These are phyloP conservation scores for Orobanche coerulescens DNA, from an alignment of 257 asterid genomes.

Conservation along the genomic window DNA sequence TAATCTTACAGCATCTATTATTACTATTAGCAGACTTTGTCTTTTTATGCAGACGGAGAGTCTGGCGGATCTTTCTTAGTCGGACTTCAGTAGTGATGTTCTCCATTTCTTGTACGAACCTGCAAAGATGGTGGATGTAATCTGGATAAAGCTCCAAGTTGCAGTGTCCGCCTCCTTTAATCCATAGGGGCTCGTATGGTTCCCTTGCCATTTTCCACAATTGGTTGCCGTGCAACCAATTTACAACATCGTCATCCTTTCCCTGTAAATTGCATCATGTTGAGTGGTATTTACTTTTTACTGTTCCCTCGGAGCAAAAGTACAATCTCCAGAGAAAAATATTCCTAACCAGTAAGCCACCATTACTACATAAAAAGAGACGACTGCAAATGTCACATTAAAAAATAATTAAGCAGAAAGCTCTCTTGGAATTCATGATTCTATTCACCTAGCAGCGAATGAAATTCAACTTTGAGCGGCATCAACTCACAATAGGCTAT, in stretches of 20 bases:
- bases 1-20: conserved; percentile 43
- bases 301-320: too few relatives aligned
- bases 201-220: conserved; percentile 86
- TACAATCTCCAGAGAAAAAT: too few relatives aligned
- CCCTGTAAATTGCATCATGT: conserved; percentile 43
- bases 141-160: conserved; percentile 97
- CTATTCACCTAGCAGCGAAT: too few relatives aligned
- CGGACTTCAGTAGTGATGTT: conserved; percentile 56
- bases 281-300: too few relatives aligned
- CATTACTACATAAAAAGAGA: neutral
- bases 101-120: conserved; percentile 87
- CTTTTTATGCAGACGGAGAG: conserved; percentile 32
- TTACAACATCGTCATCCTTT: conserved; percentile 93
- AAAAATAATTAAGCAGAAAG: neutral
- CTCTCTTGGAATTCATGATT: too few relatives aligned
- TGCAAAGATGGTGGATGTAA: conserved; percentile 77
- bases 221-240: conserved; percentile 78
- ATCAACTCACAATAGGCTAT: neutral
- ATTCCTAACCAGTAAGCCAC: too few relatives aligned
- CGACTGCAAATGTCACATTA: neutral
- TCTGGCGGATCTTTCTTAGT: conserved; percentile 56
- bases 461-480: neutral
- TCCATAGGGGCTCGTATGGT: conserved; percentile 95
- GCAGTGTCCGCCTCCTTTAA: conserved; percentile 99
- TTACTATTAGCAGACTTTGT: conserved; percentile 21